These are phyloP conservation scores for Adenanthera pavonina DNA, from an alignment of 306 rosid genomes.

Conservation along the genomic window DNA sequence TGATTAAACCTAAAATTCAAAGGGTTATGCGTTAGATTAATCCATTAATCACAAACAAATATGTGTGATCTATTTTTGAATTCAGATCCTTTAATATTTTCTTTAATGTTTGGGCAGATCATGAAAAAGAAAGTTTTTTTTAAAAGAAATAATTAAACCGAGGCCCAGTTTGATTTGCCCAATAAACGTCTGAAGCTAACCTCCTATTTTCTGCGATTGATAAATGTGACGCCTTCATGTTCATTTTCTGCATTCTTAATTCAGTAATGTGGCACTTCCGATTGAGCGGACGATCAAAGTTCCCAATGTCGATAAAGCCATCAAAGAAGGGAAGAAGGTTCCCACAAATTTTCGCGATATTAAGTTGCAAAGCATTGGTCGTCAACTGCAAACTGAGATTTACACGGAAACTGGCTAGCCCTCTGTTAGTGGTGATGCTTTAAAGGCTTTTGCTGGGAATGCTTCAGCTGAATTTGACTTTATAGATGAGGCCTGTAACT, in stretches of 20 bases:
- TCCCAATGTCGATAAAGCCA: conserved; percentile 74
- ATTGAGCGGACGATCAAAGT: conserved; percentile 64
- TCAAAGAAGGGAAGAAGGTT: conserved; percentile 80
- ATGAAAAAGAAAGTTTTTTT: neutral
- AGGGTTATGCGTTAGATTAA: neutral
- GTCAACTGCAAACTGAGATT: conserved; percentile 62
- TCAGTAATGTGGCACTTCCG: conserved; percentile 77
- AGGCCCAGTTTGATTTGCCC: too few relatives aligned
- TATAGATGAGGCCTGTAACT: neutral
- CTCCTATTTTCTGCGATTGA: conserved; percentile 27
- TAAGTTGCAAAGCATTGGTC: conserved; percentile 52
- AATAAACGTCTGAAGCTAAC: too few relatives aligned
- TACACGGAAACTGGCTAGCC: conserved; percentile 97
- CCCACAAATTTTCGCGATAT: conserved; percentile 70
- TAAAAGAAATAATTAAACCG: too few relatives aligned
- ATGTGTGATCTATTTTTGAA: conserved; percentile 9
- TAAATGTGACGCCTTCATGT: neutral
- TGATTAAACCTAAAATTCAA: neutral
- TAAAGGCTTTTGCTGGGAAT: conserved; percentile 83
- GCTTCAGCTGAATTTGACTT: conserved; percentile 80
- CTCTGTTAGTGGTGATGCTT: conserved; percentile 79
- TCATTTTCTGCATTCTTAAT: conserved; percentile 37
- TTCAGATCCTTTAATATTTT: neutral
- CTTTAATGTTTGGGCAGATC: neutral
- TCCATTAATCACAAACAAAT: conserved; percentile 18